Conservation (phyloP, 371 early-diverging fungal species). For the Syncephalis plumigaleata region DNA sequence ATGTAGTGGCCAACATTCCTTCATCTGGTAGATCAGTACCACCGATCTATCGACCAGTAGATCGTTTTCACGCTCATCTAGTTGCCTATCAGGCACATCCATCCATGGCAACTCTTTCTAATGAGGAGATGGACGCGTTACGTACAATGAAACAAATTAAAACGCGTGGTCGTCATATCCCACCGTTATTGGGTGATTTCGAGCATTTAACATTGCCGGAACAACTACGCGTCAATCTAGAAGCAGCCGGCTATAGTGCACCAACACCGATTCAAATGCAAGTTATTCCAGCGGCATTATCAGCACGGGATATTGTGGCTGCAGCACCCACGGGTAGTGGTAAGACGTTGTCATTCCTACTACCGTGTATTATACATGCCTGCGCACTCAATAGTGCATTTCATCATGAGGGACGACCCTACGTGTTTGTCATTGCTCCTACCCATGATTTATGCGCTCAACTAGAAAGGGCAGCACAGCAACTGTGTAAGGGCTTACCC, state of each 20-base stretch:
- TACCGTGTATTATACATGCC: slow-evolving; percentile 44
- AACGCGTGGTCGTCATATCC: slow-evolving; percentile 22
- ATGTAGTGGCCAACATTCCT: not conserved
- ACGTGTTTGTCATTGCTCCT: slow-evolving; percentile 80
- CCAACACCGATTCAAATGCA: slow-evolving; percentile 47
- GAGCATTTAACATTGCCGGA: slow-evolving; percentile 18
- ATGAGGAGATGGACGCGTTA: slow-evolving; percentile 14
- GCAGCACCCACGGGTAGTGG: slow-evolving; percentile 51
- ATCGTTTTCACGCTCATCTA: slow-evolving; percentile 3
- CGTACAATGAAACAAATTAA: slow-evolving; percentile 19
- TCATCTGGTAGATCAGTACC: not conserved
- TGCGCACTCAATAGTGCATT: slow-evolving; percentile 53
- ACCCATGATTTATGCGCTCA: slow-evolving; percentile 96
- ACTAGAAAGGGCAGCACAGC: slow-evolving; percentile 15
- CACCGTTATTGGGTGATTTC: slow-evolving; percentile 27
- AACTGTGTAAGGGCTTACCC: slow-evolving; percentile 15
- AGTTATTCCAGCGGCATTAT: slow-evolving; percentile 39
- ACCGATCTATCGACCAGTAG: not conserved
- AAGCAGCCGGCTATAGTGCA: slow-evolving; percentile 20
- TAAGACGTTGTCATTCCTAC: slow-evolving; percentile 30
- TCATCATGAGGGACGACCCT: slow-evolving; percentile 42
- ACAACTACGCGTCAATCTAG: slow-evolving; percentile 28
- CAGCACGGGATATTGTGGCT: slow-evolving; percentile 45
- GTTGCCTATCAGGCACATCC: slow-evolving; percentile 17
- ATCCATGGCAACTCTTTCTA: slow-evolving; percentile 12